These are phyloP conservation scores for Chalciporus pseudorubinellus DNA, from an alignment of 768 basidiomycete species.

Conservation along the genomic window DNA sequence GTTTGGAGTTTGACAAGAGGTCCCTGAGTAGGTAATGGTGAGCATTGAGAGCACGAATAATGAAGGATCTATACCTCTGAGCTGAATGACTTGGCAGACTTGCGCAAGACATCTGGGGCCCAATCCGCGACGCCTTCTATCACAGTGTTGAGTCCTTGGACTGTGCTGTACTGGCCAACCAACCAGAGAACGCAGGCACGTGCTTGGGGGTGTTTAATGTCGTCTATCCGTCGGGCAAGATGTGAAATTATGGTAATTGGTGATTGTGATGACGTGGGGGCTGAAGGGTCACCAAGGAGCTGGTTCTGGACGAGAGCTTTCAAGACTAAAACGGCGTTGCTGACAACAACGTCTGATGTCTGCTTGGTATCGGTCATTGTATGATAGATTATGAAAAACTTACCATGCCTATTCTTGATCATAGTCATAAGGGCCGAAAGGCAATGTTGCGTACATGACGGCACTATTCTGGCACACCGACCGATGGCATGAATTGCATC, in stretches of 20 bases:
- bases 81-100: conserved; percentile 67
- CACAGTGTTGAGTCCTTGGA: conserved; percentile 30
- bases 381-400: conserved; percentile 21
- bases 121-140: conserved; percentile 66
- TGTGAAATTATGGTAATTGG: conserved; percentile 72
- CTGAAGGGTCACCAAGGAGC: conserved; percentile 37
- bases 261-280: conserved; percentile 29
- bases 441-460: conserved; percentile 69
- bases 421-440: conserved; percentile 73
- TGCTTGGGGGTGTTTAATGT: conserved; percentile 76
- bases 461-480: conserved; percentile 62
- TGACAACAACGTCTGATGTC: conserved; percentile 68
- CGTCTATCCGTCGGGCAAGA: conserved; percentile 74
- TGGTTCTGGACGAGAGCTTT: conserved; percentile 80
- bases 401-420: conserved; percentile 76
- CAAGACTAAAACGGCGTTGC: conserved; percentile 78
- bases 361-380: conserved; percentile 3
- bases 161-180: conserved; percentile 80
- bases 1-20: conserved; percentile 77
- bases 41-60: background rate
- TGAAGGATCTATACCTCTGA: conserved; percentile 52
- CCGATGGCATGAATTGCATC: conserved; percentile 81
- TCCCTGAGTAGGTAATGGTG: conserved; percentile 38
- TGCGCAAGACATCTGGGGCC: conserved; percentile 90
- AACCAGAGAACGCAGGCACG: conserved; percentile 91